These are phyloP conservation scores for Fragilariopsis cylindrus DNA, from an alignment of 108 stramenopile genomes.

Conservation along the genomic window DNA sequence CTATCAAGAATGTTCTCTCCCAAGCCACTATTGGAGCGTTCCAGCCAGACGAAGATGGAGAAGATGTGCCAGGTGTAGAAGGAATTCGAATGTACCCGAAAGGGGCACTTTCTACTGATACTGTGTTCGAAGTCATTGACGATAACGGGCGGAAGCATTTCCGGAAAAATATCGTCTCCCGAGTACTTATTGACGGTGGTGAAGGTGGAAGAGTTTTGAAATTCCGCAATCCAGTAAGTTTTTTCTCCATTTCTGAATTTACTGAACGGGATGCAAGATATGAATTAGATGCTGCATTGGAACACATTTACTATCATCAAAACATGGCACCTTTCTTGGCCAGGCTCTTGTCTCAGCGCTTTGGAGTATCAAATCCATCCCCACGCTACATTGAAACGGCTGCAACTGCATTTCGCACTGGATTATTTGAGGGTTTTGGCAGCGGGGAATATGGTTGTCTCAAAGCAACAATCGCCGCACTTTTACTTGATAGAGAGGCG, in stretches of 20 bases:
- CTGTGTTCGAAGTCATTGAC: slow-evolving; percentile 38
- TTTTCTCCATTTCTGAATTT: slow-evolving; percentile 28
- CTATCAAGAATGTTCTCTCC: slow-evolving; percentile 29
- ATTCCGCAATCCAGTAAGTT: slow-evolving; percentile 13
- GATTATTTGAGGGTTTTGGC: slow-evolving; percentile 45
- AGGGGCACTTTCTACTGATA: slow-evolving; percentile 5
- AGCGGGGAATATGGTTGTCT: slow-evolving; percentile 58
- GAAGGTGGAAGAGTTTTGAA: neutral
- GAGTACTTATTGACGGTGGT: neutral
- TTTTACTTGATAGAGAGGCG: slow-evolving; percentile 62
- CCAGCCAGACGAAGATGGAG: neutral
- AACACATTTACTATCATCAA: slow-evolving; percentile 49
- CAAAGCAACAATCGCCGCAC: slow-evolving; percentile 53
- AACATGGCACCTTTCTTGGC: slow-evolving; percentile 66
- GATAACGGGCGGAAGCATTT: slow-evolving; percentile 15
- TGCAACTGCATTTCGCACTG: slow-evolving; percentile 53
- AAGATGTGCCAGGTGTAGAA: neutral
- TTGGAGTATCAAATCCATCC: slow-evolving; percentile 65
- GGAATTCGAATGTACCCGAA: slow-evolving; percentile 14
- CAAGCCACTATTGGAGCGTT: slow-evolving; percentile 40
- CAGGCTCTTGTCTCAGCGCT: slow-evolving; percentile 39
- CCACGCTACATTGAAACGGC: slow-evolving; percentile 59
- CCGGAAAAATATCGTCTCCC: neutral
- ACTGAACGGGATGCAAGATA: slow-evolving; percentile 56
- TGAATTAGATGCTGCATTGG: slow-evolving; percentile 73